Base-by-base conservation (phyloP, 768 basidiomycete genomes). In the Calocybe indica region DNA sequence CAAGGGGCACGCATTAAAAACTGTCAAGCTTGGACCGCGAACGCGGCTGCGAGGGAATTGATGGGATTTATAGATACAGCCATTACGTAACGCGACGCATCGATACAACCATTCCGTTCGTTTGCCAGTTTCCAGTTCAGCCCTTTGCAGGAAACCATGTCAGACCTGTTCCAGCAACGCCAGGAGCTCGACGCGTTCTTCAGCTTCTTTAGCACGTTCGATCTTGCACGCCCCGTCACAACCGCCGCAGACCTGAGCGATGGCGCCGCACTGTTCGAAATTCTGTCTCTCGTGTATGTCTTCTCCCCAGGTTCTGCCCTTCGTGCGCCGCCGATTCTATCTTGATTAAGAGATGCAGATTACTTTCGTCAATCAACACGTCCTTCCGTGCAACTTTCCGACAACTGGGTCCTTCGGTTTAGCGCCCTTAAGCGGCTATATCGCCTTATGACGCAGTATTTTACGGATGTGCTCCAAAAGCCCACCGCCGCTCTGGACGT, bases 391-490 rank as follows among this genome's bases (percentile, higher is more conserved):
- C 82, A 88, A 46, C 74, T 74, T 2, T 80, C 85, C 8, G 90
- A 92, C 58, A 93, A 90, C 65, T 95, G 92, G 92, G 88, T 92
- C 48, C 66, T 92, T 31, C 82, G 91, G 9, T 91, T 92, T 64
- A 84, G 76, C 63, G 66, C 85, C 7, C 76, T 94, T 51, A 94
- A 94, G 59, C 80, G 86, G 15, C 74, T 93, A 43, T 93, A 91
- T 65, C 78, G 92, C 39, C 79, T 92, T 35, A 85, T 93, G 72
- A 90, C 88, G 1, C 88, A 91, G 59, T 95, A 92, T 63, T 88
- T 87, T 56, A 79, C 83, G 41, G 85, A 92, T 63, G 79, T 90
- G 2, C 76, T 94, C 14, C 85, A 88, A 58, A 88, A 88, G 46
- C 85, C 86, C 0, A 85, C 86, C 1, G 75, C 77, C 38, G 74